Evolutionary conservation across 2,329 filamentous ascomycete species (phyloP), one percentile per base, ranked within the genome.

Genomic region (Thermomyces lanuginosus): DNA sequence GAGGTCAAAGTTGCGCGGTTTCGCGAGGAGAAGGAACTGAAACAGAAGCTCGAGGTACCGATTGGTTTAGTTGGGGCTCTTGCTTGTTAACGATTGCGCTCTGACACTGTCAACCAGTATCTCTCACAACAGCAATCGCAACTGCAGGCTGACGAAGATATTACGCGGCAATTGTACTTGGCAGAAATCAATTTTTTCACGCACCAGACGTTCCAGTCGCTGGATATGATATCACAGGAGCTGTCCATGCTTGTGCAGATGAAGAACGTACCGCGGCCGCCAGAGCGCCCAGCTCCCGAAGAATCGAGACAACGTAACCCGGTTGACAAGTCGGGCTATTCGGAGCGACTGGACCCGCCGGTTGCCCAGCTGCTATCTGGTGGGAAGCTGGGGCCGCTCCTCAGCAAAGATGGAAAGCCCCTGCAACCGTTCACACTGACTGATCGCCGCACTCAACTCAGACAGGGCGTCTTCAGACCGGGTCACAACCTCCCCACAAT

Each of bases 401-500:
- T 98, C 13, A 79, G 73, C 36, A 66, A 63, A 34, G 65, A 75
- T 31, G 89, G 89, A 22, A 89, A 81, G 47, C 89, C 89, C 8
- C 61, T 95, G 40, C 72, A 84, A 41, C 86, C 86, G 1, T 95
- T 98, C 45, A 93, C 83, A 1, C 63, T 98, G 12, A 63, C 91
- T 4, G 75, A 76, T 32, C 76, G 66, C 38, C 69, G 89, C 19
- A 72, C 81, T 35, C 74, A 82, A 34, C 54, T 92, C 32, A 69
- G 74, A 33, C 64, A 74, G 32, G 77, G 77, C 2, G 86, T 98
- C 1, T 98, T 98, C 54, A 68, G 80, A 29, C 72, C 82, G 0
- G 82, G 89, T 5, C 89, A 98, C 49, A 93, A 81, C 53, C 58
- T 98, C 32, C 89, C 89, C 1, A 95, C 89, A 3, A 95, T 98